Percentiles rank a stretch among this genome's conserved stretches.
These are phyloP conservation scores for Ceratocystis ficicola DNA, from an alignment of 2,329 filamentous ascomycete species.

Conservation along the genomic window DNA sequence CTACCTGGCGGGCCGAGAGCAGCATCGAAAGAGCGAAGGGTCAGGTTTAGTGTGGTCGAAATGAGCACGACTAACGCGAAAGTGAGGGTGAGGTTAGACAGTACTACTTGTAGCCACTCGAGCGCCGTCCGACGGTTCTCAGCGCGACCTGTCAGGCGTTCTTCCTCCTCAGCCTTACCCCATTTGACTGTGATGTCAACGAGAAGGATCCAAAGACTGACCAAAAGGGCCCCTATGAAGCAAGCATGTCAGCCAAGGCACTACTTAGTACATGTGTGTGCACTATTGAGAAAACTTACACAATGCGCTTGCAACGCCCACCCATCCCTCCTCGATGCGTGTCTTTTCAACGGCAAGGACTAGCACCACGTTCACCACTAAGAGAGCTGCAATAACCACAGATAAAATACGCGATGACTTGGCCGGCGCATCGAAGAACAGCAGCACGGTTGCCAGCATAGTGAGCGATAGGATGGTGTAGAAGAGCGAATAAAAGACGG, in stretches of 20 bases:
- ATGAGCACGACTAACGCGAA: conserved; percentile 62
- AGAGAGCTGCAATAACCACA: conserved; percentile 45
- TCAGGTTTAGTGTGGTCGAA: conserved; percentile 66
- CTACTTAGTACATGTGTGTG: no score
- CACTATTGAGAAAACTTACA: conserved; percentile 35
- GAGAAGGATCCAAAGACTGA: conserved; percentile 65
- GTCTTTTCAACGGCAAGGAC: conserved; percentile 63
- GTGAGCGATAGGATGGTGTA: conserved; percentile 68
- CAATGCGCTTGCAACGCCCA: conserved; percentile 72
- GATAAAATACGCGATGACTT: conserved; percentile 64
- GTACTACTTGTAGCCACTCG: conserved; percentile 73
- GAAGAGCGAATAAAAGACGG: conserved; percentile 81
- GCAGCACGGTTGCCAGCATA: conserved; percentile 60
- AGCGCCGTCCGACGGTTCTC: conserved; percentile 70
- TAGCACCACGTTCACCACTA: conserved; percentile 58
- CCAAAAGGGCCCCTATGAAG: conserved; percentile 53
- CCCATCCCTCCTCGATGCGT: conserved; percentile 76
- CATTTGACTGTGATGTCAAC: conserved; percentile 75
- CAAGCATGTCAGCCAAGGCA: neutral
- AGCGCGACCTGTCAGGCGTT: conserved; percentile 75
- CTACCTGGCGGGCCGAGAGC: conserved; percentile 61
- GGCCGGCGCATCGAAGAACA: conserved; percentile 83
- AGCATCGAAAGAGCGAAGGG: conserved; percentile 68
- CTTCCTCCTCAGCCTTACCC: conserved; percentile 88
- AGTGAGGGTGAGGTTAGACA: conserved; percentile 59